Conservation (phyloP, 2,329 filamentous ascomycete species). For the Monilinia fructicola region DNA sequence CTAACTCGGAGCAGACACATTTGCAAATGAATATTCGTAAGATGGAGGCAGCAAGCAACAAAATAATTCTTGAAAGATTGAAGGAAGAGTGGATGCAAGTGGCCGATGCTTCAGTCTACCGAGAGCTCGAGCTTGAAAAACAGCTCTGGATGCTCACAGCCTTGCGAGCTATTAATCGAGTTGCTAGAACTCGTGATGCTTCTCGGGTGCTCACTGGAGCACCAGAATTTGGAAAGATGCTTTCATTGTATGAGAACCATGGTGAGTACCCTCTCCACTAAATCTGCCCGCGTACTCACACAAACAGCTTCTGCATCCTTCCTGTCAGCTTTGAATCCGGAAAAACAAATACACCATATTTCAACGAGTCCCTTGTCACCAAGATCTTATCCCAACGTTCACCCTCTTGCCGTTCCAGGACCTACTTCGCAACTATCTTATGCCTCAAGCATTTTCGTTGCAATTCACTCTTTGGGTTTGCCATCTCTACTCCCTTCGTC, state of each 20-base stretch:
- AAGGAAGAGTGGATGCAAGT: slow-evolving; percentile 51
- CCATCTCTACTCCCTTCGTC: slow-evolving; percentile 56
- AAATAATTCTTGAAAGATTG: slow-evolving; percentile 55
- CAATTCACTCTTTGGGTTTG: slow-evolving; percentile 55
- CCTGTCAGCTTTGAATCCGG: slow-evolving; percentile 38
- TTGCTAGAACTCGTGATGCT: slow-evolving; percentile 4
- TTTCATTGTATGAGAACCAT: slow-evolving; percentile 40
- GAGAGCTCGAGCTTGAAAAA: slow-evolving; percentile 54
- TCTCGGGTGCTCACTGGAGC: neutral
- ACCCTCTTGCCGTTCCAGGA: slow-evolving; percentile 41
- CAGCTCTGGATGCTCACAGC: slow-evolving; percentile 63
- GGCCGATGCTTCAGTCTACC: slow-evolving; percentile 49
- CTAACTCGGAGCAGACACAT: slow-evolving; percentile 36
- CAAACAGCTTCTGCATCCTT: slow-evolving; percentile 36
- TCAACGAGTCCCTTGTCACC: slow-evolving; percentile 43
- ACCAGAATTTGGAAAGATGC: slow-evolving; percentile 28
- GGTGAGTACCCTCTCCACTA: slow-evolving; percentile 27
- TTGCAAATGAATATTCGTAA: slow-evolving; percentile 55
- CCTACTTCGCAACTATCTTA: slow-evolving; percentile 43
- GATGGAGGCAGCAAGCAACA: slow-evolving; percentile 54
- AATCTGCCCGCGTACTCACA: slow-evolving; percentile 14
- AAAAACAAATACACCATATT: slow-evolving; percentile 47
- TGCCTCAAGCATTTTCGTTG: slow-evolving; percentile 45
- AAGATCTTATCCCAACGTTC: slow-evolving; percentile 41
- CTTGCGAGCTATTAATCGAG: slow-evolving; percentile 43